Conservation (phyloP, 2,329 filamentous ascomycete species). For the Pseudogymnoascus sp. region DNA sequence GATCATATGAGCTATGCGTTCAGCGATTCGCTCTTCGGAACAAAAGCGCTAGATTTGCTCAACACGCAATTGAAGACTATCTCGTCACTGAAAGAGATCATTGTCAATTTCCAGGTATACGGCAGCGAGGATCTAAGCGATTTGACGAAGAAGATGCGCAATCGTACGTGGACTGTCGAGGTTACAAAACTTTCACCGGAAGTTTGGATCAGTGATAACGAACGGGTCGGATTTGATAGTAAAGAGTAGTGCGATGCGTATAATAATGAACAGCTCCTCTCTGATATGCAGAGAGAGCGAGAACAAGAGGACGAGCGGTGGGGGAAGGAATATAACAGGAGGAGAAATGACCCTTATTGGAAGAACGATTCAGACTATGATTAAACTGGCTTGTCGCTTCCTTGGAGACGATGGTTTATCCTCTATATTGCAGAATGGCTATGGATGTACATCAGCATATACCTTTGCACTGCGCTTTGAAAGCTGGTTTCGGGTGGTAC, state of each 20-base stretch:
- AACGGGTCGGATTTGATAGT: slow-evolving; percentile 16
- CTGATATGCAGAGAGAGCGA: slow-evolving; percentile 13
- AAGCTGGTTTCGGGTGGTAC: too few species aligned
- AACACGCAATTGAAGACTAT: slow-evolving; percentile 17
- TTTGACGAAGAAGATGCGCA: slow-evolving; percentile 14
- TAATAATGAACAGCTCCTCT: slow-evolving; percentile 13
- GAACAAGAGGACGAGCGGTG: slow-evolving; percentile 13
- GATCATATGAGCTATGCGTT: slow-evolving; percentile 4
- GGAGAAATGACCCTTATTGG: slow-evolving; percentile 18
- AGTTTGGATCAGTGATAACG: slow-evolving; percentile 13
- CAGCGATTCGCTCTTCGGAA: slow-evolving; percentile 9
- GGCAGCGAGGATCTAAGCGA: slow-evolving; percentile 11
- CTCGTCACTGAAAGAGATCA: slow-evolving; percentile 16
- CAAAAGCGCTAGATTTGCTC: slow-evolving; percentile 16
- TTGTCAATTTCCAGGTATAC: slow-evolving; percentile 18
- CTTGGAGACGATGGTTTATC: too few species aligned
- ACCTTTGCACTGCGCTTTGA: too few species aligned
- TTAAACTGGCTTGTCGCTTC: too few species aligned
- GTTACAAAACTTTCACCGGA: slow-evolving; percentile 17
- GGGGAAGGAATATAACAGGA: slow-evolving; percentile 17
- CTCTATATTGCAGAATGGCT: too few species aligned
- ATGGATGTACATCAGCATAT: too few species aligned
- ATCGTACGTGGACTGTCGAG: slow-evolving; percentile 16
- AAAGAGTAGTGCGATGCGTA: slow-evolving; percentile 16
- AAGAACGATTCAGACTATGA: slow-evolving; percentile 19